These are phyloP conservation scores for Sporothrix pseudoabietina DNA, from an alignment of 2,329 filamentous ascomycete genomes.

Conservation along the genomic window DNA sequence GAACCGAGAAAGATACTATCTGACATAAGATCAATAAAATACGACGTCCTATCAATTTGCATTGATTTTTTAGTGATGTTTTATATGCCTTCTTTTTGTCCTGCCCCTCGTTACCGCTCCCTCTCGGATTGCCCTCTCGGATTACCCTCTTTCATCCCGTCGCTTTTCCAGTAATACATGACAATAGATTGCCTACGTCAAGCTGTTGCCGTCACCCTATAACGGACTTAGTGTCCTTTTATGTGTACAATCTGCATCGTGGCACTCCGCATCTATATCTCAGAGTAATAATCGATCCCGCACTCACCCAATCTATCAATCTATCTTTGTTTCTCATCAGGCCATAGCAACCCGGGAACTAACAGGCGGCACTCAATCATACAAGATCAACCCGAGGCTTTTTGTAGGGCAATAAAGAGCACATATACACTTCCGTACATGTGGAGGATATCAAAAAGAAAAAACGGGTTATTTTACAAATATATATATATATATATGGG, in stretches of 20 bases:
- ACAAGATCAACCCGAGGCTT: neutral
- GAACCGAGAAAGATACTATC: neutral
- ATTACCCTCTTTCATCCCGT: neutral
- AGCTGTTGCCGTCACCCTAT: slow-evolving; percentile 22
- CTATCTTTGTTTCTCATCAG: slow-evolving; percentile 15
- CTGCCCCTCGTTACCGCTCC: neutral
- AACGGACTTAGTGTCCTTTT: neutral
- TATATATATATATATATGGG: too few species aligned
- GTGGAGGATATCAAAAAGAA: neutral
- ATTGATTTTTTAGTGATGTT: neutral
- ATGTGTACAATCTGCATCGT: neutral
- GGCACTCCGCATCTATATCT: slow-evolving; percentile 8
- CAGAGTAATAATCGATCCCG: slow-evolving; percentile 25
- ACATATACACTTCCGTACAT: neutral
- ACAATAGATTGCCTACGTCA: slow-evolving; percentile 15
- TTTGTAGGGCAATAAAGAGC: neutral
- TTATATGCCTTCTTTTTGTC: neutral
- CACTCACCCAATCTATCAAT: neutral
- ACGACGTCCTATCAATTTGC: neutral
- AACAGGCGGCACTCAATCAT: neutral
- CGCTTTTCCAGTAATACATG: neutral
- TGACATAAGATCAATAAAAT: neutral
- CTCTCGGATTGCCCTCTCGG: neutral
- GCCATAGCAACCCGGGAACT: slow-evolving; percentile 22
- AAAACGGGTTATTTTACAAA: neutral